Base-by-base conservation (phyloP, 257 asterid species). In the Fraxinus cuspidata region DNA sequence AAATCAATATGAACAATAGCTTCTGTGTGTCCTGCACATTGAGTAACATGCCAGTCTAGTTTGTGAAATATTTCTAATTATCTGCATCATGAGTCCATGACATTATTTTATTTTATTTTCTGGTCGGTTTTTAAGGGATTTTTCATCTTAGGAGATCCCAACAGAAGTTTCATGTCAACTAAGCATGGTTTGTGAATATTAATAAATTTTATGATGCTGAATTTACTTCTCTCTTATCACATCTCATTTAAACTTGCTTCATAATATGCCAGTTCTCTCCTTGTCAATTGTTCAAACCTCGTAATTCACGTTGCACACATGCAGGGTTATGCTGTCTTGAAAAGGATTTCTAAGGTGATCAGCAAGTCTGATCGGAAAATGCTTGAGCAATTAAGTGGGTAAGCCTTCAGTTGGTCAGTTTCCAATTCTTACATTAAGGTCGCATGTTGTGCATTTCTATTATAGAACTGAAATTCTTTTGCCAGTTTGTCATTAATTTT, bases 311-410 rank as follows among this genome's bases (percentile, higher is more conserved):
- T 70, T 67, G 65, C 65, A 85, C 84, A 38, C 70, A 27, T 75
- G 37, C 70, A 94, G 97, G 99, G 99, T 70, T 94, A 92, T 87
- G 93, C 76, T 82, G 96, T 91, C 84, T 85, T 94, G 92, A 91
- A 92, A 87, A 90, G 92, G 86, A 86, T 92, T 82, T 85, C 97
- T 72, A 92, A 91, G 53, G 97, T 87, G 79, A 92, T 94, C 80
- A 86, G 84, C 75, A 81, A 79, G 73, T 85, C 96, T 73, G 89
- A 92, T 76, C 81, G 89, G 85, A 88, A 47, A 73, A 80, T 85
- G 67, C 96, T 94, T 65, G 89, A 89, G 88, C 92, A 89, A 81
- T 85, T 94, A 84, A 94, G 96, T 82, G 96, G 99, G 99, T 92
- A 82, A 44, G 68, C 31, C 21, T 27, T 28, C 71, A 27, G 2